phyloP scores from a whole-genome alignment of 192 early-diverging fungal species.

The Phycomyces nitens region DNA sequence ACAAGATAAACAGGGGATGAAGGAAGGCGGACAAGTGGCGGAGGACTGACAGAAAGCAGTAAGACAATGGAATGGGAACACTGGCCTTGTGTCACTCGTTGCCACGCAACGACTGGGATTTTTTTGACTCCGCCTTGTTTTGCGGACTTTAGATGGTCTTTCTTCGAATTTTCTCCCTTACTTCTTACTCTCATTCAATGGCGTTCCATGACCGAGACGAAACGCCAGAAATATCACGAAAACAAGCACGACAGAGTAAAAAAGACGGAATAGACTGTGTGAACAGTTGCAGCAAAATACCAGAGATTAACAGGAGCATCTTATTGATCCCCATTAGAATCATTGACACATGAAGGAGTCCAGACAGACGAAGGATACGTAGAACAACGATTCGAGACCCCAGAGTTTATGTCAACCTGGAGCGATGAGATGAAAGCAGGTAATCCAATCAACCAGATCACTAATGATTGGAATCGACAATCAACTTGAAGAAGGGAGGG shows the following conservation, averaged over 20 bases:
- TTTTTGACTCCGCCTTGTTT: neutral
- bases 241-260: neutral
- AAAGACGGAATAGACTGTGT: neutral
- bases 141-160: neutral
- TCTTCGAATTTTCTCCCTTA: neutral
- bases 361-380: constrained; percentile 35
- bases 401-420: constrained; percentile 38
- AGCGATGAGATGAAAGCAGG: constrained; percentile 49
- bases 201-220: neutral
- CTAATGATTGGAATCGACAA: too few species aligned
- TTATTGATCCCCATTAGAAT: neutral
- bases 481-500: too few species aligned
- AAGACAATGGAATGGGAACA: too few species aligned
- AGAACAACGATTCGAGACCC: constrained; percentile 39
- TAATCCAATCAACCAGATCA: neutral
- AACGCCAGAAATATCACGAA: neutral
- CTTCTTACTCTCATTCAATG: neutral
- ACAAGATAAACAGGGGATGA: too few species aligned
- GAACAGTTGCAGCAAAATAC: neutral
- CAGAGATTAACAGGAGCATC: neutral
- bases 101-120: neutral
- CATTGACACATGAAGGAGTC: constrained; percentile 2
- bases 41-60: too few species aligned
- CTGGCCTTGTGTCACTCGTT: neutral
- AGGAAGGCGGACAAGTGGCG: too few species aligned